Conservation (phyloP, 2,329 filamentous ascomycete genomes). For the Metarhizium anisopliae region DNA sequence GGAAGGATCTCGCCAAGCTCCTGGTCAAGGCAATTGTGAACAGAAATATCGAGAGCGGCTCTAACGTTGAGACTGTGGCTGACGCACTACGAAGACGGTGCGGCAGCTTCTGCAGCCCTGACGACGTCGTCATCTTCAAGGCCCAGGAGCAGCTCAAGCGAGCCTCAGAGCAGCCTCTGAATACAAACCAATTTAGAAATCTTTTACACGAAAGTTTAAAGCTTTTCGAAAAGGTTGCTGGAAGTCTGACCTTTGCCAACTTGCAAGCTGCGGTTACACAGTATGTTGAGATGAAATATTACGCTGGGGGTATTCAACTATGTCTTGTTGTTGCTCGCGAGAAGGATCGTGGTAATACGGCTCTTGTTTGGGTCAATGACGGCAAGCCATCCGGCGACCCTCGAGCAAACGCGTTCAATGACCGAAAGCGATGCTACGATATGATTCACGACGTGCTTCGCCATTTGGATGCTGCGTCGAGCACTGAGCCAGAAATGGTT, state of each 20-base stretch:
- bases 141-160: conserved; percentile 91
- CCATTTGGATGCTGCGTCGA: conserved; percentile 64
- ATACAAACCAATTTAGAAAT: conserved; percentile 67
- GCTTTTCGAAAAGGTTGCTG: conserved; percentile 82
- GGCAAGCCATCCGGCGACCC: conserved; percentile 64
- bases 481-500: conserved; percentile 58
- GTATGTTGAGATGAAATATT: conserved; percentile 78
- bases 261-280: conserved; percentile 68
- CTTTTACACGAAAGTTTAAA: conserved; percentile 82
- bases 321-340: conserved; percentile 76
- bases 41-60: conserved; percentile 91
- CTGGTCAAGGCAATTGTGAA: conserved; percentile 98
- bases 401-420: conserved; percentile 57
- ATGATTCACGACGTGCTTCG: conserved; percentile 78
- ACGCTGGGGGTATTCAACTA: conserved; percentile 84
- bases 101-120: conserved; percentile 93
- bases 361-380: conserved; percentile 80
- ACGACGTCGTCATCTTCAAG: conserved; percentile 97
- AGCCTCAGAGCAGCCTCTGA: conserved; percentile 67
- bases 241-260: conserved; percentile 71
- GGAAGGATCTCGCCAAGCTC: conserved; percentile 85
- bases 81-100: conserved; percentile 88
- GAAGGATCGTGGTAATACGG: conserved; percentile 78
- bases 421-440: conserved; percentile 72
- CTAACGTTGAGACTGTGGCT: conserved; percentile 94